Conservation (phyloP, 1,139 yeast species). For the Lodderomyces orthopsilosis region DNA sequence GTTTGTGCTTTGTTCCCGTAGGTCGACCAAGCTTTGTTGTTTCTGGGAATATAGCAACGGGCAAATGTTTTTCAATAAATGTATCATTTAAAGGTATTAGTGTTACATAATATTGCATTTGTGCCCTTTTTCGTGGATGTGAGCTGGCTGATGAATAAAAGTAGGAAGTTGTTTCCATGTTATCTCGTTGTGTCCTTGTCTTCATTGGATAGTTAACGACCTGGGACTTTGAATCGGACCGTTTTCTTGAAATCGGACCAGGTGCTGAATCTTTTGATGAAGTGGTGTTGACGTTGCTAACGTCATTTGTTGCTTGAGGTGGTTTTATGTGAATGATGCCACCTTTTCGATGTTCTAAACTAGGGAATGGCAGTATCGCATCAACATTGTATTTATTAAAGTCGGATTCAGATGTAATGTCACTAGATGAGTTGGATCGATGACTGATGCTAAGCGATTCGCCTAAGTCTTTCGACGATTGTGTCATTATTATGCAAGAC, state of each 20-base stretch:
- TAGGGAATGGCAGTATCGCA: slow-evolving; percentile 12
- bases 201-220: slow-evolving; percentile 19
- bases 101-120: slow-evolving; percentile 55
- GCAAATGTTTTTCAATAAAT: slow-evolving; percentile 73
- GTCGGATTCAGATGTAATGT: not conserved
- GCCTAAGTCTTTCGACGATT: slow-evolving; percentile 8
- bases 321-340: slow-evolving; percentile 10
- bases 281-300: slow-evolving; percentile 1
- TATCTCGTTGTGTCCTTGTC: slow-evolving; percentile 6
- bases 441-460: slow-evolving; percentile 4
- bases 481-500: slow-evolving; percentile 8
- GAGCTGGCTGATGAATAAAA: slow-evolving; percentile 6
- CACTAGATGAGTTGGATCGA: slow-evolving; percentile 1
- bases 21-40: slow-evolving; percentile 87
- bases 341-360: slow-evolving; percentile 11
- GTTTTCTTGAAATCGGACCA: slow-evolving; percentile 19
- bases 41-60: slow-evolving; percentile 80
- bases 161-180: slow-evolving; percentile 2
- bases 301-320: slow-evolving; percentile 1
- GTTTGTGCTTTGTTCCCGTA: slow-evolving; percentile 67
- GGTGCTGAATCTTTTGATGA: slow-evolving; percentile 3
- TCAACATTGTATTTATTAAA: slow-evolving; percentile 1
- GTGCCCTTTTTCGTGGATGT: slow-evolving; percentile 27
- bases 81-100: slow-evolving; percentile 77
- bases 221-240: slow-evolving; percentile 43